phyloP scores from a whole-genome alignment of 2,329 filamentous ascomycete genomes.

The Aureobasidium pullulans region DNA sequence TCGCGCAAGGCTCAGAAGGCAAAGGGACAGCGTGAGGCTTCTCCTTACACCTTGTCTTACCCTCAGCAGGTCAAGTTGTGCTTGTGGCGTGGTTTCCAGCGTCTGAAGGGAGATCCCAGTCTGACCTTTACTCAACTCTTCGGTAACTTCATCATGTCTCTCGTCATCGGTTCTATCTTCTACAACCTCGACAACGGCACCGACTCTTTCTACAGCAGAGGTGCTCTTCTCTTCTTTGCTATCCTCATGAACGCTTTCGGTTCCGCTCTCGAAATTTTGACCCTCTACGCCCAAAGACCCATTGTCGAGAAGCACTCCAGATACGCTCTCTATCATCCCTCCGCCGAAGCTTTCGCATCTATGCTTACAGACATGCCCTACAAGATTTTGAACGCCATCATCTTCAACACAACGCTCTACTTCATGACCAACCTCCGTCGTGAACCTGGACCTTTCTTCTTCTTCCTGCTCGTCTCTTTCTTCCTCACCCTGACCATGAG shows the following conservation, averaged over 20 bases:
- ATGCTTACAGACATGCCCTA: constrained; percentile 83
- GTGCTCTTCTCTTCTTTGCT: constrained; percentile 78
- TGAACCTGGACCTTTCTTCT: constrained; percentile 71
- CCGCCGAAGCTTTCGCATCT: constrained; percentile 77
- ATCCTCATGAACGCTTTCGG: constrained; percentile 80
- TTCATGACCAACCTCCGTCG: constrained; percentile 79
- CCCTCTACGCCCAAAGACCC: constrained; percentile 78
- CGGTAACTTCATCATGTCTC: constrained; percentile 66
- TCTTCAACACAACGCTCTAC: constrained; percentile 75
- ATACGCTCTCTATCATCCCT: constrained; percentile 85
- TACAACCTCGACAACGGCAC: constrained; percentile 64
- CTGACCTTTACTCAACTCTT: constrained; percentile 61
- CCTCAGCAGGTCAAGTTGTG: constrained; percentile 70
- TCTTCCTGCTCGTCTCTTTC: constrained; percentile 73
- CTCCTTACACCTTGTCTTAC: constrained; percentile 77
- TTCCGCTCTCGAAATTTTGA: constrained; percentile 74
- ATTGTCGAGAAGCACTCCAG: constrained; percentile 86
- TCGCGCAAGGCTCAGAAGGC: constrained; percentile 42
- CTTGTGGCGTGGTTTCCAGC: constrained; percentile 70
- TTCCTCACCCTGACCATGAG: constrained; percentile 69
- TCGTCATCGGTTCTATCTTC: constrained; percentile 76
- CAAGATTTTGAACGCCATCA: constrained; percentile 65
- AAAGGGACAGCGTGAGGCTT: constrained; percentile 46
- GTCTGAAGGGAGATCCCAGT: constrained; percentile 68
- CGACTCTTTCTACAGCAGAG: constrained; percentile 68